A percentile compares a stretch with the other conserved stretches of the same genome.
Evolutionary conservation across 345 rosid genomes (phyloP).

Genomic region (Cardamine chenopodiifolia): DNA sequence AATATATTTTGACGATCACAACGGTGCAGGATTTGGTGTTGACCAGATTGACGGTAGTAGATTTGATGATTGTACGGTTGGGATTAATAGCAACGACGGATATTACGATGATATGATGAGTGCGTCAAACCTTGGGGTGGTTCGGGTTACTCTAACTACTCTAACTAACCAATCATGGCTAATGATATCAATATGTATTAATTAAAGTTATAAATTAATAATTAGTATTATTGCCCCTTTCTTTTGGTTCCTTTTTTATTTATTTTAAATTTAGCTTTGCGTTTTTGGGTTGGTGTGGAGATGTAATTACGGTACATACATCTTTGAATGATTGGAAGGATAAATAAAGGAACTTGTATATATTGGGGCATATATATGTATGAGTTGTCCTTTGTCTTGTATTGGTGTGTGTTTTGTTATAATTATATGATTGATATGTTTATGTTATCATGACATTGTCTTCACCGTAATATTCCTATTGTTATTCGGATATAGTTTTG

Average conservation of each 20-base stretch:
- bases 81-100: slow-evolving; percentile 34
- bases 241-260: not conserved
- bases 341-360: slow-evolving; percentile 25
- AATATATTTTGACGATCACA: slow-evolving; percentile 28
- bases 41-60: slow-evolving; percentile 46
- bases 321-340: slow-evolving; percentile 43
- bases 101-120: slow-evolving; percentile 43
- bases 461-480: not conserved
- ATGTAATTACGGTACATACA: slow-evolving; percentile 32
- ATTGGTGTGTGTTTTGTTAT: slow-evolving; percentile 32
- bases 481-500: not conserved
- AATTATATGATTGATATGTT: slow-evolving; percentile 26
- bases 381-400: slow-evolving; percentile 41
- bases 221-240: slow-evolving; percentile 1
- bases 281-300: slow-evolving; percentile 40
- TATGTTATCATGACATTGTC: slow-evolving; percentile 27
- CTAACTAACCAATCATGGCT: slow-evolving; percentile 49
- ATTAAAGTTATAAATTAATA: slow-evolving; percentile 12
- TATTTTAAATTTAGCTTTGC: slow-evolving; percentile 23
- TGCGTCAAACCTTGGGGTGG: slow-evolving; percentile 41
- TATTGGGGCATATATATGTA: slow-evolving; percentile 22
- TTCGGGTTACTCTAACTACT: slow-evolving; percentile 43
- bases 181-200: slow-evolving; percentile 50
- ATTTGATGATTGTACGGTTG: slow-evolving; percentile 42
- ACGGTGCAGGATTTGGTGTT: slow-evolving; percentile 35